phyloP scores from a whole-genome alignment of 1,284 basidiomycete species.

The Fistulina hepatica region DNA sequence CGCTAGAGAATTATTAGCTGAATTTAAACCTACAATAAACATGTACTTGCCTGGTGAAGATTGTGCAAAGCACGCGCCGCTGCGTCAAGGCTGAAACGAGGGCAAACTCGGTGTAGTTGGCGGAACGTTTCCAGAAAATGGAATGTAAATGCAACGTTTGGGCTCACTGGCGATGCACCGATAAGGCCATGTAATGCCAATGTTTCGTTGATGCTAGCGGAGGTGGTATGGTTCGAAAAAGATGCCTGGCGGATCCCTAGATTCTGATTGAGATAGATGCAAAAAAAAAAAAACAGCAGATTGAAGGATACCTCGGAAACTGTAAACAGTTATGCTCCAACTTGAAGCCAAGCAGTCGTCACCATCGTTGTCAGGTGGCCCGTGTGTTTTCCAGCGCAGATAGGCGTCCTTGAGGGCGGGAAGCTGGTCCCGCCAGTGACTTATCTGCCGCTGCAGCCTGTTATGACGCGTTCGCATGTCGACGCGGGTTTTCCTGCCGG shows the following conservation, averaged over 20 bases:
- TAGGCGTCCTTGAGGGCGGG: background rate
- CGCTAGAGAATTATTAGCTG: background rate
- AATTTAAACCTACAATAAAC: too few species aligned
- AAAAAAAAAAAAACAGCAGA: too few species aligned
- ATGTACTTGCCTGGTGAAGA: slow-evolving; percentile 7
- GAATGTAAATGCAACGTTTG: slow-evolving; percentile 9
- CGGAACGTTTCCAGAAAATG: slow-evolving; percentile 10
- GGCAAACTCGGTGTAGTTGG: slow-evolving; percentile 10
- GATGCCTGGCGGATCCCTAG: too few species aligned
- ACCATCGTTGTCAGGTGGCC: too few species aligned
- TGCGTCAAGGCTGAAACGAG: slow-evolving; percentile 10
- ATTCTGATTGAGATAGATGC: too few species aligned
- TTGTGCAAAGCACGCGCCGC: slow-evolving; percentile 7
- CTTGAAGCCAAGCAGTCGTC: too few species aligned
- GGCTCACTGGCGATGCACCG: slow-evolving; percentile 7
- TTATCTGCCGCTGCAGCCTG: background rate
- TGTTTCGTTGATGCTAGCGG: slow-evolving; percentile 10
- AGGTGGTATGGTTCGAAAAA: too few species aligned
- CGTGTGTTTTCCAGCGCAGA: background rate
- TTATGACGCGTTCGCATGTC: background rate
- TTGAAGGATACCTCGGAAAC: too few species aligned
- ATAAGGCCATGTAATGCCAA: slow-evolving; percentile 12
- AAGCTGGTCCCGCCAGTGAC: background rate
- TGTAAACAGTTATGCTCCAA: too few species aligned
- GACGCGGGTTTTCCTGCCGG: too few species aligned